Conservation (phyloP, 2,329 filamentous ascomycete species). For the Ophiostoma himal-ulmi region DNA sequence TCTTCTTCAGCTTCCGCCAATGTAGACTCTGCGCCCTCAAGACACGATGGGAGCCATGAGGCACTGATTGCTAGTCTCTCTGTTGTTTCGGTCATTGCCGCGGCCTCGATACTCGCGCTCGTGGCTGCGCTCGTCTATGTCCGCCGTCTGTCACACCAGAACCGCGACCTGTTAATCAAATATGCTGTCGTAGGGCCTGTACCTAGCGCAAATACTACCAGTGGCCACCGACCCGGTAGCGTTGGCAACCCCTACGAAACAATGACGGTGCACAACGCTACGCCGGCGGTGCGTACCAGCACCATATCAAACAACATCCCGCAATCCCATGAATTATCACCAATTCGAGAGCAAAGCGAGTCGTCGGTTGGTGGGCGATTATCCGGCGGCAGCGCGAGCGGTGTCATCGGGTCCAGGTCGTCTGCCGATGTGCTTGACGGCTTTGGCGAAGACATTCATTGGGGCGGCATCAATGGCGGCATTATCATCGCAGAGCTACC, state of each 20-base stretch:
- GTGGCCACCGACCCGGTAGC: neutral
- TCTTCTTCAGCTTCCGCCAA: neutral
- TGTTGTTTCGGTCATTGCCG: constrained; percentile 19
- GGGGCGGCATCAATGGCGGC: neutral
- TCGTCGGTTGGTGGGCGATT: neutral
- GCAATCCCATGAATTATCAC: neutral
- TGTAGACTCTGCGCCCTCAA: neutral
- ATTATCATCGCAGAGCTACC: constrained; percentile 2
- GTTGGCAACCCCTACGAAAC: neutral
- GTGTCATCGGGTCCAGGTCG: neutral
- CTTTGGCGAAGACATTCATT: neutral
- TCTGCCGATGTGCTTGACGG: neutral
- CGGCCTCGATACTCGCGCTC: constrained; percentile 15
- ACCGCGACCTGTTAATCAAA: neutral
- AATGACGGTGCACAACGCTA: neutral
- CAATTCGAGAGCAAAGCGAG: constrained; percentile 7
- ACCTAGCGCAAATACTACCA: neutral
- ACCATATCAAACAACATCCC: neutral
- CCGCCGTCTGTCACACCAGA: constrained; percentile 8
- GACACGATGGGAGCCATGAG: neutral
- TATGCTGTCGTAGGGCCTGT: too few relatives aligned
- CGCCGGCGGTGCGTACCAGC: neutral
- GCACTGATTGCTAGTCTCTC: constrained; percentile 20
- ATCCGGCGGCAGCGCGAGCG: neutral
- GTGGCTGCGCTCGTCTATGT: constrained; percentile 11